These are phyloP conservation scores for Phylloporus rhodoxanthus DNA, from an alignment of 768 basidiomycete genomes.

Conservation along the genomic window DNA sequence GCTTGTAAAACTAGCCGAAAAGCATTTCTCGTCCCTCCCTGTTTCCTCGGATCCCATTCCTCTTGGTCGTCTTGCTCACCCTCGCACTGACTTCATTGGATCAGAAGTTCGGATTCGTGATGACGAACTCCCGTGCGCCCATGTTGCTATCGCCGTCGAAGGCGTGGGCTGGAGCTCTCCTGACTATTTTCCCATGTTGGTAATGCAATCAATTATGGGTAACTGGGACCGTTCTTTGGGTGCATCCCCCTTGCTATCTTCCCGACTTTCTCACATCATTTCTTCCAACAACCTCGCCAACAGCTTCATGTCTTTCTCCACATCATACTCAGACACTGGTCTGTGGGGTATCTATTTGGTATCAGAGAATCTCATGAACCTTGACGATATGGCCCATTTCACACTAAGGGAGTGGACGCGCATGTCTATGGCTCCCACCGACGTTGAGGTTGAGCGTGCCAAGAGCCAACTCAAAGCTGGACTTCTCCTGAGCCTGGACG, in stretches of 20 bases:
- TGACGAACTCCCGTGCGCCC: slow-evolving; percentile 81
- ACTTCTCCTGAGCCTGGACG: slow-evolving; percentile 83
- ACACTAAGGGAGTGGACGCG: slow-evolving; percentile 94
- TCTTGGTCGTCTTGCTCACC: slow-evolving; percentile 72
- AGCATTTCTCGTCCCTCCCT: slow-evolving; percentile 87
- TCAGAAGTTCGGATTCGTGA: slow-evolving; percentile 95
- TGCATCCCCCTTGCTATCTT: slow-evolving; percentile 82
- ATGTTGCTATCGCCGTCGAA: slow-evolving; percentile 95
- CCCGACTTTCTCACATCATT: slow-evolving; percentile 85
- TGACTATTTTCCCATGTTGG: slow-evolving; percentile 99
- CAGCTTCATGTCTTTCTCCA: slow-evolving; percentile 99
- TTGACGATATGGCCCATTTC: slow-evolving; percentile 92
- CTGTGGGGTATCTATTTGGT: slow-evolving; percentile 99
- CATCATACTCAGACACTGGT: slow-evolving; percentile 96
- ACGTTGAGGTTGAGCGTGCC: slow-evolving; percentile 89
- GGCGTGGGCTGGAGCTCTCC: slow-evolving; percentile 97
- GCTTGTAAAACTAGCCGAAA: slow-evolving; percentile 91
- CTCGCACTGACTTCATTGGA: slow-evolving; percentile 80
- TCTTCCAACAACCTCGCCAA: slow-evolving; percentile 95
- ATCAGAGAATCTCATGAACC: slow-evolving; percentile 87
- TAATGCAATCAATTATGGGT: slow-evolving; percentile 95
- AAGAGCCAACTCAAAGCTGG: slow-evolving; percentile 98
- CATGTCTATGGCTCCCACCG: slow-evolving; percentile 82
- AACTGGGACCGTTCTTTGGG: slow-evolving; percentile 99
- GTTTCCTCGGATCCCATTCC: slow-evolving; percentile 83